Evolutionary conservation across 2,329 filamentous ascomycete species (phyloP).

Genomic region (Microsporum canis): DNA sequence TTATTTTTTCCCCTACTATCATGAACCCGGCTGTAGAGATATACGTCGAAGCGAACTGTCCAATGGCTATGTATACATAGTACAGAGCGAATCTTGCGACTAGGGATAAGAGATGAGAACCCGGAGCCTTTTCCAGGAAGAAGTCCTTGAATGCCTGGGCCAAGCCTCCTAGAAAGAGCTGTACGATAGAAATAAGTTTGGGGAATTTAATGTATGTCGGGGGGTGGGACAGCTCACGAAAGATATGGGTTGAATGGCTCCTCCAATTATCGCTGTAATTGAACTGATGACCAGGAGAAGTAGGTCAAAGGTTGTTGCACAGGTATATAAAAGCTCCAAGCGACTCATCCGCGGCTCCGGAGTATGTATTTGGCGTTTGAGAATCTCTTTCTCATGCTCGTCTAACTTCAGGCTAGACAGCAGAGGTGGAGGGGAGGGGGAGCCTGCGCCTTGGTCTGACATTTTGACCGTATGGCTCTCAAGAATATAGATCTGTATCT

Average conservation of each 20-base stretch:
- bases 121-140: not conserved
- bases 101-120: not conserved
- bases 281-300: slow-evolving; percentile 51
- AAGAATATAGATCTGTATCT: too few species aligned
- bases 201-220: too few species aligned
- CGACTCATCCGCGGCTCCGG: slow-evolving; percentile 54
- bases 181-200: too few species aligned
- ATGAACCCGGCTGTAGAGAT: slow-evolving; percentile 72
- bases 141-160: not conserved
- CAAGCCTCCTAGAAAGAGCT: too few species aligned
- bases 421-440: too few species aligned
- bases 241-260: slow-evolving; percentile 36
- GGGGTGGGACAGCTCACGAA: too few species aligned
- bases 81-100: slow-evolving; percentile 38
- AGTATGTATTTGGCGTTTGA: slow-evolving; percentile 57
- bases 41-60: slow-evolving; percentile 59
- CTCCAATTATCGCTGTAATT: slow-evolving; percentile 57
- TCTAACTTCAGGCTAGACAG: too few species aligned
- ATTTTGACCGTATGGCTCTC: too few species aligned
- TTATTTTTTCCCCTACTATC: slow-evolving; percentile 60
- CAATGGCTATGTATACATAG: slow-evolving; percentile 64
- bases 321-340: slow-evolving; percentile 52
- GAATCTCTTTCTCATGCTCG: slow-evolving; percentile 52
- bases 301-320: slow-evolving; percentile 54
- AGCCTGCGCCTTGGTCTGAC: too few species aligned